Evolutionary conservation across 2,329 filamentous ascomycete species (phyloP), one percentile per base, ranked within the genome.

Genomic region (Magnaporthiopsis incrustans): DNA sequence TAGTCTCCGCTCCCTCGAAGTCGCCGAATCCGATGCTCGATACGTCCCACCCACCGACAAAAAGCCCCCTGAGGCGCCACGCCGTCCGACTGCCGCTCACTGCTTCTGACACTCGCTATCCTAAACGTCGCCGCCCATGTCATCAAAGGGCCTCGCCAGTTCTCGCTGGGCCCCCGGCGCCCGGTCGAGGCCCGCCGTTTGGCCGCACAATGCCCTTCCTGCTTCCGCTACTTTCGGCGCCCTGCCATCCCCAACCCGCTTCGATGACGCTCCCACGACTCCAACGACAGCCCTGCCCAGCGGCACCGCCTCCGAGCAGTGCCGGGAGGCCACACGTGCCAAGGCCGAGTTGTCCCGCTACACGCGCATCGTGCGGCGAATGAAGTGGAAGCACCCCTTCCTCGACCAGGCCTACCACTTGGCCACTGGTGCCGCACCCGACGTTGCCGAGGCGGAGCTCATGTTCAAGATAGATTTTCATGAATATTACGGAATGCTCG

Each of bases 391-490:
- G 71, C 79, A 84, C 2, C 79, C 84, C 15, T 85, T 85, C 67
- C 77, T 89, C 38, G 80, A 81, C n/a, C 73, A 77, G 62, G 84
- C 80, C 2, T 88, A 88, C 70, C 73, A 73, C n/a, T 76, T 78
- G 1, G 85, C 85, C 0, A 68, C 65, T 10, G 60, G 33, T 4
- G 14, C 25, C 27, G 74, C 71, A 57, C 77, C 79, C 59, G 69
- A 71, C 26, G 71, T 73, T 30, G 70, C 73, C 14, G 81, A 84
- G 67, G 82, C 82, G 0, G 85, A 88, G 73, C 80, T 84, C 22
- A 90, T 90, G 80, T 91, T 91, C 78, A 91, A 91, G 73, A 81
- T 91, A 10, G 89, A 91, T 70, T 92, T 91, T 67, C 87, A 89
- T 74, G 89, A 92, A 70, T 91, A 88, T 73, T 91, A 91, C 76